A percentile compares a stretch with the other conserved stretches of the same genome.
phyloP scores from a whole-genome alignment of 257 asterid genomes.

The Solanum clarkiae region DNA sequence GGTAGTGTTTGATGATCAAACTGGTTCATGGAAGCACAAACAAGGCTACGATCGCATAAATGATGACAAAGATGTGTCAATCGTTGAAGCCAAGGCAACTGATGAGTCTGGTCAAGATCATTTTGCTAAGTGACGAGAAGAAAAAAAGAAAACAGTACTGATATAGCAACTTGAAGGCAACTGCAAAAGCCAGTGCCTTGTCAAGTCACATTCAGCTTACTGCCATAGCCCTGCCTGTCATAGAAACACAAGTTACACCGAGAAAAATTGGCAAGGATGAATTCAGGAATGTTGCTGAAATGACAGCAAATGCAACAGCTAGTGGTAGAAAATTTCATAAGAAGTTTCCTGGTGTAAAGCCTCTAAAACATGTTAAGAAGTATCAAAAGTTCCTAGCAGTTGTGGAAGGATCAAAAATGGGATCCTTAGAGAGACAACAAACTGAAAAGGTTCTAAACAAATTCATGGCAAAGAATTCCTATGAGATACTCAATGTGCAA shows the following conservation, averaged over 20 bases:
- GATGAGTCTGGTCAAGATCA: slow-evolving; percentile 92
- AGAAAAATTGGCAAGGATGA: slow-evolving; percentile 71
- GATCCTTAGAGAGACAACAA: slow-evolving; percentile 68
- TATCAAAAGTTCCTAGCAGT: slow-evolving; percentile 14
- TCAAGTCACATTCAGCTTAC: slow-evolving; percentile 94
- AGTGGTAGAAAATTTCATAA: too few species aligned
- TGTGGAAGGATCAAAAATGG: slow-evolving; percentile 92
- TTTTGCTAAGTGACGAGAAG: slow-evolving; percentile 62
- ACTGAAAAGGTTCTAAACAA: slow-evolving; percentile 70
- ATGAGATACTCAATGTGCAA: slow-evolving; percentile 73
- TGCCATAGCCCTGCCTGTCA: slow-evolving; percentile 77
- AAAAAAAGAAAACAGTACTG: slow-evolving; percentile 71
- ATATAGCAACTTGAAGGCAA: slow-evolving; percentile 60
- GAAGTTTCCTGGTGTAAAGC: too few species aligned
- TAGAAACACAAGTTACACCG: slow-evolving; percentile 59
- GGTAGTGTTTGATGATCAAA: slow-evolving; percentile 67
- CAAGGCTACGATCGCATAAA: slow-evolving; percentile 85
- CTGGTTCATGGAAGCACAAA: slow-evolving; percentile 74
- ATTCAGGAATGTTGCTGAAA: slow-evolving; percentile 75
- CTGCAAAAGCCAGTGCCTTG: slow-evolving; percentile 71
- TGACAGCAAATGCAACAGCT: too few species aligned
- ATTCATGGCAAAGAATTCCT: slow-evolving; percentile 68
- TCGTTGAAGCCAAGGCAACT: slow-evolving; percentile 80
- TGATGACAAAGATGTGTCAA: slow-evolving; percentile 82
- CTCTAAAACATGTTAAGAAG: too few species aligned